Evolutionary conservation across 257 asterid species (phyloP), one percentile per base, ranked within the genome.

Genomic region (Osmanthus fragrans): DNA sequence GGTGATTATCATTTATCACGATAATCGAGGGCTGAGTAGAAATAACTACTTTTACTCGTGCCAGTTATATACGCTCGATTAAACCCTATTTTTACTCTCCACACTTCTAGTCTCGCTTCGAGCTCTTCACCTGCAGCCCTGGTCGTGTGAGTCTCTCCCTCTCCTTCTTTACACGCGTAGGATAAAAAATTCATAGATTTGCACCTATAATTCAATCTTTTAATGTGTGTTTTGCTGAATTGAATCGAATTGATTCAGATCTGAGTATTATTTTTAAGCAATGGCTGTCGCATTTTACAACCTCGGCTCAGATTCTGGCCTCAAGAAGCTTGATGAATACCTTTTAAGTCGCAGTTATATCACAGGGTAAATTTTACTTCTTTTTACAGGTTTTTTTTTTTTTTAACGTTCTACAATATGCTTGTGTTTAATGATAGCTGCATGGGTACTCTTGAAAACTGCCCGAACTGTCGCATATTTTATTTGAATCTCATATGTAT

Each of bases 261-360:
- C 74, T 29, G 32, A 60, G 67, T 1, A 8, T 56, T 64, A 15
- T 49, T 54, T 23, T 56, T 42, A 29, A 78, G 85, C 86, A 81
- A 95, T 95, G 97, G 97, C 88, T 11, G 91, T 87, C 71, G 66
- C 90, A 73, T 88, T 89, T 49, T 13, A 47, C 86, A 86, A 89
- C 73, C 87, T 91, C 60, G 76, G 80, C 39, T 89, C 91, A 1
- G 87, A 76, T 1, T 78, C 96, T 72, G 98, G 97, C 60, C 90
- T 91, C 79, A 89, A 91, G 90, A 92, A 91, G 86, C 96, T 95
- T 60, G 98, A 95, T 72, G 97, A 90, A 25, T 91, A 85, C 87
- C 97, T 95, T 51, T 73, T 95, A 72, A 82, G 91, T 18, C 92
- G 96, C 75, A 95, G 99, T 86, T 95, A 93, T 82, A 89, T 94